These are phyloP conservation scores for Pezicula rhizophila DNA, from an alignment of 2,329 filamentous ascomycete genomes.

Conservation along the genomic window DNA sequence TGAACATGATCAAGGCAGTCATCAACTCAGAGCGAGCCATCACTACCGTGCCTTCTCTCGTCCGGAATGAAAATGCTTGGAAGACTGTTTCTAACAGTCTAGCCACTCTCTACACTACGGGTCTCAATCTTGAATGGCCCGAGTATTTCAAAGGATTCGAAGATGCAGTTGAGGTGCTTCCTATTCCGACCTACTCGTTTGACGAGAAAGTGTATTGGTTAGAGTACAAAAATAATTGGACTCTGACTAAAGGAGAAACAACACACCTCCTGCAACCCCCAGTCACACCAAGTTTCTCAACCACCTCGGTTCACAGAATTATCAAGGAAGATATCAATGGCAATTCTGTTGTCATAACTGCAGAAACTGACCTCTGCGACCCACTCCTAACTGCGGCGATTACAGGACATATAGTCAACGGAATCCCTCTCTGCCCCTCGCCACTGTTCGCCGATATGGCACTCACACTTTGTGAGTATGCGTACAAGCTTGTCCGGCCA, in stretches of 20 bases:
- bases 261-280: constrained; percentile 44
- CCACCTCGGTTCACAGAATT: constrained; percentile 30
- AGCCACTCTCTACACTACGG: constrained; percentile 51
- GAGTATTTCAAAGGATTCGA: constrained; percentile 49
- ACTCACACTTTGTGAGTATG: constrained; percentile 56
- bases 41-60: constrained; percentile 38
- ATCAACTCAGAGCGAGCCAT: constrained; percentile 35
- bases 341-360: constrained; percentile 44
- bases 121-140: constrained; percentile 52
- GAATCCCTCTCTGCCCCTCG: constrained; percentile 45
- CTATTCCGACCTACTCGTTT: constrained; percentile 54
- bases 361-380: constrained; percentile 46
- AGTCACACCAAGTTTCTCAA: constrained; percentile 25
- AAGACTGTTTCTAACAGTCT: constrained; percentile 46
- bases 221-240: constrained; percentile 49
- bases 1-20: constrained; percentile 59
- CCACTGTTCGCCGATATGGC: constrained; percentile 55
- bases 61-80: constrained; percentile 47
- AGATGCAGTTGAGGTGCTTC: constrained; percentile 43
- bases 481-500: constrained; percentile 32
- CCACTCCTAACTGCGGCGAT: constrained; percentile 48
- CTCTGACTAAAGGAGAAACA: constrained; percentile 51
- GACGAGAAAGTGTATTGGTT: constrained; percentile 53
- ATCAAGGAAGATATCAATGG: constrained; percentile 42
- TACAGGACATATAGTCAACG: constrained; percentile 52